Evolutionary conservation across 2,329 filamentous ascomycete species (phyloP).

Genomic region (Ceratocystis variospora): DNA sequence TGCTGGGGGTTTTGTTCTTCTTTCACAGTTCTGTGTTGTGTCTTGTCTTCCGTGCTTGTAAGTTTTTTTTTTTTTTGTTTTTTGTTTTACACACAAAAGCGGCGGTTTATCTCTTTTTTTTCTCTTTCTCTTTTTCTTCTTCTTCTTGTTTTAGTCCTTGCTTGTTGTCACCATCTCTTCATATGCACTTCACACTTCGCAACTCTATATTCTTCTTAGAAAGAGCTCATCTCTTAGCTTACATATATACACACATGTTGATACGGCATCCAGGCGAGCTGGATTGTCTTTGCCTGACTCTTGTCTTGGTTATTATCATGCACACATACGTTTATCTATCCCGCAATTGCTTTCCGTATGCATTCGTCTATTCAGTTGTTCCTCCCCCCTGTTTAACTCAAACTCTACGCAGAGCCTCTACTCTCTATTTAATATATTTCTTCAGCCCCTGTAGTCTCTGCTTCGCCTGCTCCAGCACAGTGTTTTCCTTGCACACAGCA

Average conservation of each 20-base stretch:
- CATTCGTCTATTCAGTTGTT: background rate
- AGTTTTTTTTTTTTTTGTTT: background rate
- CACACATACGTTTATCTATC: background rate
- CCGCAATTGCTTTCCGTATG: background rate
- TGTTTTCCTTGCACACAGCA: conserved; percentile 90
- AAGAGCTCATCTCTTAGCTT: background rate
- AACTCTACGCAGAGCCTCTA: background rate
- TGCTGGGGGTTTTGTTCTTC: background rate
- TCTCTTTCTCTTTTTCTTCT: too few relatives aligned
- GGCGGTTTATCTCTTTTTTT: background rate
- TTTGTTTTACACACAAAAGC: background rate
- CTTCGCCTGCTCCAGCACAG: conserved; percentile 67
- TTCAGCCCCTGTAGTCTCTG: conserved; percentile 57
- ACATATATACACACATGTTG: background rate
- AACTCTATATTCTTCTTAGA: conserved; percentile 4
- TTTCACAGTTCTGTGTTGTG: background rate
- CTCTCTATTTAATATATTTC: conserved; percentile 43
- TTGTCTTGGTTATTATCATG: background rate
- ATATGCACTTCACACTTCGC: background rate
- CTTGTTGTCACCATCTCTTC: conserved; percentile 1
- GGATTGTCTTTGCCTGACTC: background rate
- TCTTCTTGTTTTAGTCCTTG: too few relatives aligned
- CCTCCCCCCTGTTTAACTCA: background rate
- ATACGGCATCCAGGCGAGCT: background rate
- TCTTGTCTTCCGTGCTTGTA: background rate